Evolutionary conservation across 2,329 filamentous ascomycete genomes (phyloP).

Genomic region (Stemphylium beticola): DNA sequence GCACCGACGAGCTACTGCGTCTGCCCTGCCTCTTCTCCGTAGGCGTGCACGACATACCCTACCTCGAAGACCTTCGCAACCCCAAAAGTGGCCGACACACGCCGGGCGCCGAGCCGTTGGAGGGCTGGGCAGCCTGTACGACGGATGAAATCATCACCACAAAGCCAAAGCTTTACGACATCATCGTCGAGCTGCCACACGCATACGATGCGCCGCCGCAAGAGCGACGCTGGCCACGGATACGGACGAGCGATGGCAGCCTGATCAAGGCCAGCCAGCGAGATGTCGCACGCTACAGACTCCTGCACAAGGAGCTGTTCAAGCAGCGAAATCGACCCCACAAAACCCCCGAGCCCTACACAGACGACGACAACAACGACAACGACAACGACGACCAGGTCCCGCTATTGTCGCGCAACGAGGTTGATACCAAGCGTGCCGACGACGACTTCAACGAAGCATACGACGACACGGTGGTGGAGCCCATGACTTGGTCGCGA

Average conservation of each 20-base stretch:
- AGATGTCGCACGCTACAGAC: constrained; percentile 75
- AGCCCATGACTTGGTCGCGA: constrained; percentile 69
- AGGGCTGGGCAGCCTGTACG: constrained; percentile 90
- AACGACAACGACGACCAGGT: constrained; percentile 32
- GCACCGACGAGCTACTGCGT: constrained; percentile 65
- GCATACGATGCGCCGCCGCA: constrained; percentile 58
- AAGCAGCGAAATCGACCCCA: constrained; percentile 37
- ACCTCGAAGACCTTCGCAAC: constrained; percentile 67
- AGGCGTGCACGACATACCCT: constrained; percentile 89
- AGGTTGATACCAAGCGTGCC: constrained; percentile 34
- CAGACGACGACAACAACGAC: constrained; percentile 34
- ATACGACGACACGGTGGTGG: constrained; percentile 54
- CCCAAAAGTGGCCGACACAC: constrained; percentile 44
- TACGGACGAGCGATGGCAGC: constrained; percentile 68
- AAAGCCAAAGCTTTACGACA: constrained; percentile 86
- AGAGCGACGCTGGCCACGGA: constrained; percentile 75
- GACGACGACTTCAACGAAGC: constrained; percentile 46
- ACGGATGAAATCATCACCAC: constrained; percentile 91
- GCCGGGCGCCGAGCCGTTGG: constrained; percentile 54
- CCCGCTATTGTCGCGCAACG: constrained; percentile 31
- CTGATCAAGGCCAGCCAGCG: constrained; percentile 86
- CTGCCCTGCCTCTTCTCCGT: constrained; percentile 88
- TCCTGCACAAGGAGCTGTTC: constrained; percentile 45
- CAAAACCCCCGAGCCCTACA: constrained; percentile 26
- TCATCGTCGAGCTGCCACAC: constrained; percentile 82